Conservation (phyloP, 495 filamentous ascomycete species). For the Podospora australis region DNA sequence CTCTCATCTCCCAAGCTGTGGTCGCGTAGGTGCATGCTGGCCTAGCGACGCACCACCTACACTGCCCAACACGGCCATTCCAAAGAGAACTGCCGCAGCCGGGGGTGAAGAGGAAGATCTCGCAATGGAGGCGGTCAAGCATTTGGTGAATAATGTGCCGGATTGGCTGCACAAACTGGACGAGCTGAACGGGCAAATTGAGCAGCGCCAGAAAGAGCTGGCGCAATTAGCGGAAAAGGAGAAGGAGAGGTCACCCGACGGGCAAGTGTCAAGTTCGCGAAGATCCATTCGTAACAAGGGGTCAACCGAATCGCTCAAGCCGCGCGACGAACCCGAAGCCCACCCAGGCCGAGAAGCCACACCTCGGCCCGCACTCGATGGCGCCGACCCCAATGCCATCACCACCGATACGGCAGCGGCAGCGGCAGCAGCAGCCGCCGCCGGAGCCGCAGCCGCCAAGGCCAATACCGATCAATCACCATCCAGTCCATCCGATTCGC, state of each 20-base stretch:
- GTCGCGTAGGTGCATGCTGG: slow-evolving; percentile 21
- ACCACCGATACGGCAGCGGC: no score
- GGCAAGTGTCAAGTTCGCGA: slow-evolving; percentile 17
- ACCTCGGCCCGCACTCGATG: slow-evolving; percentile 11
- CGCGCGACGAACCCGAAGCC: slow-evolving; percentile 41
- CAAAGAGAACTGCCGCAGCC: slow-evolving; percentile 6
- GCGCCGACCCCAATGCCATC: neutral
- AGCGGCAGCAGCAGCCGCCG: slow-evolving; percentile 7
- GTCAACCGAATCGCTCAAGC: slow-evolving; percentile 57
- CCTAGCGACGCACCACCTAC: slow-evolving; percentile 21
- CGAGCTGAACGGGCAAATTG: slow-evolving; percentile 61
- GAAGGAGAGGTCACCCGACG: slow-evolving; percentile 17
- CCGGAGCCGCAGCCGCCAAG: slow-evolving; percentile 10
- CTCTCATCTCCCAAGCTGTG: neutral
- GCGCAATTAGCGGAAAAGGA: slow-evolving; percentile 37
- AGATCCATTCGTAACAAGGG: slow-evolving; percentile 50
- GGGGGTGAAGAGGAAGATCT: slow-evolving; percentile 28
- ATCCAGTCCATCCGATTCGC: slow-evolving; percentile 22
- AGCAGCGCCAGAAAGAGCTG: slow-evolving; percentile 63
- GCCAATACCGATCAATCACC: slow-evolving; percentile 11
- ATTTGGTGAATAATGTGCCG: slow-evolving; percentile 58
- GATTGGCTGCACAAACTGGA: slow-evolving; percentile 63
- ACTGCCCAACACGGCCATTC: slow-evolving; percentile 20
- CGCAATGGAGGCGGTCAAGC: slow-evolving; percentile 57
- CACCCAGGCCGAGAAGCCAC: slow-evolving; percentile 24